Evolutionary conservation across 2,329 filamentous ascomycete genomes (phyloP).

Genomic region (Colletotrichum musae): DNA sequence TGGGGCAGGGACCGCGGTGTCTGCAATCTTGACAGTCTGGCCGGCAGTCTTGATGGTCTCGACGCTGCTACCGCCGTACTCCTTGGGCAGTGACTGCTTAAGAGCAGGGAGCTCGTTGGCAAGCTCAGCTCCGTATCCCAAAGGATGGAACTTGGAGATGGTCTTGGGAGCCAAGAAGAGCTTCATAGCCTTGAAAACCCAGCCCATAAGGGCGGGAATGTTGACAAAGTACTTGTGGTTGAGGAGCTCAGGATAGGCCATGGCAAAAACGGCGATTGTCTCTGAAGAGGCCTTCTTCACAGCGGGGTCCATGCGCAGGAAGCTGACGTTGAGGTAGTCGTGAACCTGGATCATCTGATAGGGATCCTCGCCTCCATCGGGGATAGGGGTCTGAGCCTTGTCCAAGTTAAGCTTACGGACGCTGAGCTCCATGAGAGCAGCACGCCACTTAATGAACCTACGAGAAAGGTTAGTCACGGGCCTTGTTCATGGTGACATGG

Average conservation of each 20-base stretch:
- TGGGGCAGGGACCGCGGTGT: slow-evolving; percentile 30
- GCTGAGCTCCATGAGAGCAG: slow-evolving; percentile 90
- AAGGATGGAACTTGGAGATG: slow-evolving; percentile 84
- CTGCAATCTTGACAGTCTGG: slow-evolving; percentile 49
- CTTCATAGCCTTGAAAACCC: slow-evolving; percentile 84
- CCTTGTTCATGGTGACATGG: background rate
- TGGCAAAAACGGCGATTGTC: slow-evolving; percentile 85
- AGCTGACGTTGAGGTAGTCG: slow-evolving; percentile 91
- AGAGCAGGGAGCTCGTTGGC: slow-evolving; percentile 72
- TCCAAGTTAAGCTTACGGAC: slow-evolving; percentile 80
- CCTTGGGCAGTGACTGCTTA: slow-evolving; percentile 76
- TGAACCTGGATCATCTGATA: slow-evolving; percentile 95
- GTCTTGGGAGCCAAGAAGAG: slow-evolving; percentile 81
- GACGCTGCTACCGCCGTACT: slow-evolving; percentile 82
- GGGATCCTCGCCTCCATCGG: slow-evolving; percentile 81
- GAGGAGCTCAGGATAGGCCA: slow-evolving; percentile 90
- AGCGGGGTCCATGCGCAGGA: slow-evolving; percentile 83
- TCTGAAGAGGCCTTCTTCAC: slow-evolving; percentile 75
- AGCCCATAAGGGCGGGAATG: slow-evolving; percentile 91
- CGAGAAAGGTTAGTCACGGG: slow-evolving; percentile 6
- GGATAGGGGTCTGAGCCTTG: slow-evolving; percentile 78
- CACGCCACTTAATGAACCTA: slow-evolving; percentile 91
- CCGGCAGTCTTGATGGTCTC: slow-evolving; percentile 55
- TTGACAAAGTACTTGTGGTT: slow-evolving; percentile 95
- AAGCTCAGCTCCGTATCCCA: slow-evolving; percentile 80